Conservation (phyloP, 768 basidiomycete genomes). For the Aureoboletus auriporus region DNA sequence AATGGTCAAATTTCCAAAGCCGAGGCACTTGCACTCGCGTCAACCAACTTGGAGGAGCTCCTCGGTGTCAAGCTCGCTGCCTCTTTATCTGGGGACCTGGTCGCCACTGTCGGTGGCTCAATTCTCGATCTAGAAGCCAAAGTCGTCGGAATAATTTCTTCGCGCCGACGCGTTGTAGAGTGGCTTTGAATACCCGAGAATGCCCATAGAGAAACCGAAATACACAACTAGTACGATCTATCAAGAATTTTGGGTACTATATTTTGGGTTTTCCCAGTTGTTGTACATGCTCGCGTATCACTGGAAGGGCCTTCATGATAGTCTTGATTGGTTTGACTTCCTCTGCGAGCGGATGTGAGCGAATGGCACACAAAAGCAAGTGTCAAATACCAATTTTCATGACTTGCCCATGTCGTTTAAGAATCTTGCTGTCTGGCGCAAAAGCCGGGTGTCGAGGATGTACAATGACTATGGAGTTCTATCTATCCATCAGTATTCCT, state of each 20-base stretch:
- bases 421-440: constrained; percentile 34
- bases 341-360: constrained; percentile 35
- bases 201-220: constrained; percentile 1
- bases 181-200: constrained; percentile 32
- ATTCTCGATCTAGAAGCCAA: constrained; percentile 43
- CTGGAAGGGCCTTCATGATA: constrained; percentile 62
- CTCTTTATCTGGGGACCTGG: constrained; percentile 43
- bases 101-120: constrained; percentile 54
- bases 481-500: constrained; percentile 8
- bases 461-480: constrained; percentile 73
- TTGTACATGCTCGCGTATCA: constrained; percentile 56
- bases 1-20: constrained; percentile 36
- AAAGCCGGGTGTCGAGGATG: constrained; percentile 58
- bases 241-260: constrained; percentile 7
- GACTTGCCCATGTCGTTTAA: constrained; percentile 64
- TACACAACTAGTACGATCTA: constrained; percentile 4
- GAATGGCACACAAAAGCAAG: not conserved
- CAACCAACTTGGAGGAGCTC: constrained; percentile 52
- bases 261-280: constrained; percentile 16
- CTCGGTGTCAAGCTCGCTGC: constrained; percentile 18
- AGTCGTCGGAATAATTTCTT: constrained; percentile 53
- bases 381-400: constrained; percentile 53
- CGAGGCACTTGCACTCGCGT: constrained; percentile 50
- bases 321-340: constrained; percentile 73
- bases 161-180: constrained; percentile 46